Evolutionary conservation across 352 stramenopile genomes (phyloP), one percentile per base, ranked within the genome.

Genomic region (Pythium volutum): DNA sequence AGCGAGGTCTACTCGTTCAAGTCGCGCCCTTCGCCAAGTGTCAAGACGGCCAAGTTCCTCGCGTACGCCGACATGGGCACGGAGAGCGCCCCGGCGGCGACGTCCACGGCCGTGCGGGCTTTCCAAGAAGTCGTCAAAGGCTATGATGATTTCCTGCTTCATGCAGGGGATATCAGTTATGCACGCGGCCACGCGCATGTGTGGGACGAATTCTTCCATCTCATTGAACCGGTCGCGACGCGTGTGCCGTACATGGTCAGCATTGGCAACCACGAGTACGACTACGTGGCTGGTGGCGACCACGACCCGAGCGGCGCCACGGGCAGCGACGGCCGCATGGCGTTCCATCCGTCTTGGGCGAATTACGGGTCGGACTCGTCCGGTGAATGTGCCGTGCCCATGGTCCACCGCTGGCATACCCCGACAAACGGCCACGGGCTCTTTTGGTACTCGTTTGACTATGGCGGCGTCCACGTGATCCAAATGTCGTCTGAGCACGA

Each of bases 391-490:
- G 88, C 77, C 1, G 84, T 91, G 39, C 82, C 84, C 10, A 91
- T 88, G 75, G 83, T 73, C 29, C 82, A 91, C 55, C 84, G 84
- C 26, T 93, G 77, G 70, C 74, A 82, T 39, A 69, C 77, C 14
- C 84, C 84, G 9, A 59, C 64, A 20, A 90, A 84, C 36, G 81
- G 84, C 25, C 81, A 82, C 33, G 62, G 68, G 20, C 84, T 93
- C 33, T 95, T 91, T 64, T 95, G 89, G 87, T 92, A 97, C 73
- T 97, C 86, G n/a, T 98, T 96, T 66, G 74, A 96, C 55, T 90
- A 93, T 58, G 83, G 73, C 20, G 83, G 83, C 33, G 80, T 98
- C 8, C 89, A 97, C 52, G 94, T 96, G 18, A 85, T 98, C 29
- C 84, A 97, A 49, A 87, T 98, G 54, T 95, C 81, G 26, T 93